Conservation (phyloP, 1,139 yeast species). For the Geotrichum phurueaensis region DNA sequence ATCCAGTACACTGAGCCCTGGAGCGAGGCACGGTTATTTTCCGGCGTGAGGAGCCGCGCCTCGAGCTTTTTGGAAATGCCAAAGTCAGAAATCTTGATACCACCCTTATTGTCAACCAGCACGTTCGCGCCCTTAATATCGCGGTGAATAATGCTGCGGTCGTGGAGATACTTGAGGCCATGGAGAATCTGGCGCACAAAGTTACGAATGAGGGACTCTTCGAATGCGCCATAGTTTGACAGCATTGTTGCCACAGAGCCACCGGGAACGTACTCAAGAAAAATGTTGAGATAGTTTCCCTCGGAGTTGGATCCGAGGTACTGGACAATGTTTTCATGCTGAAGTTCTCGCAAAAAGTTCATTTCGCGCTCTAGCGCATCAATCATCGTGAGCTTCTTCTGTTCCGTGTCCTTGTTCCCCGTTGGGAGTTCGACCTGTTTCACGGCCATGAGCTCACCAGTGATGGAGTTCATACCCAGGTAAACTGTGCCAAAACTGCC, state of each 20-base stretch:
- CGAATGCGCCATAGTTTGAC: constrained; percentile 82
- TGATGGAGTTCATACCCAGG: constrained; percentile 82
- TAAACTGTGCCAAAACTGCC: constrained; percentile 95
- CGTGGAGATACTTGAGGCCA: constrained; percentile 76
- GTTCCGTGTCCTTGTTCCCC: constrained; percentile 34
- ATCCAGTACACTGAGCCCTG: constrained; percentile 97
- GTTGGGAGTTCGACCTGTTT: constrained; percentile 76
- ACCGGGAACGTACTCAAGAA: constrained; percentile 93
- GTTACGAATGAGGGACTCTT: constrained; percentile 78
- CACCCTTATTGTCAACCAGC: constrained; percentile 81
- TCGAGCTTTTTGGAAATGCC: constrained; percentile 83
- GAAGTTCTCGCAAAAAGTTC: constrained; percentile 65
- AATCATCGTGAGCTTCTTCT: constrained; percentile 57
- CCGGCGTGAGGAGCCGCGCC: constrained; percentile 26
- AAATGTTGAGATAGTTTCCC: constrained; percentile 66
- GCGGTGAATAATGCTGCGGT: constrained; percentile 77
- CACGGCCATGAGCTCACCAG: constrained; percentile 96
- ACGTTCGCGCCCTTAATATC: constrained; percentile 94
- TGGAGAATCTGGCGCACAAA: constrained; percentile 78
- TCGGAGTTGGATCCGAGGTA: constrained; percentile 78
- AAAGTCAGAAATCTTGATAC: constrained; percentile 88
- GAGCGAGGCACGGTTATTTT: constrained; percentile 66
- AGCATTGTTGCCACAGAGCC: constrained; percentile 90
- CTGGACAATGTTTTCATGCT: constrained; percentile 88
- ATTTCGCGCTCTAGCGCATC: constrained; percentile 86